Base-by-base conservation (phyloP, 768 basidiomycete species). In the Amanita pallidorosea region DNA sequence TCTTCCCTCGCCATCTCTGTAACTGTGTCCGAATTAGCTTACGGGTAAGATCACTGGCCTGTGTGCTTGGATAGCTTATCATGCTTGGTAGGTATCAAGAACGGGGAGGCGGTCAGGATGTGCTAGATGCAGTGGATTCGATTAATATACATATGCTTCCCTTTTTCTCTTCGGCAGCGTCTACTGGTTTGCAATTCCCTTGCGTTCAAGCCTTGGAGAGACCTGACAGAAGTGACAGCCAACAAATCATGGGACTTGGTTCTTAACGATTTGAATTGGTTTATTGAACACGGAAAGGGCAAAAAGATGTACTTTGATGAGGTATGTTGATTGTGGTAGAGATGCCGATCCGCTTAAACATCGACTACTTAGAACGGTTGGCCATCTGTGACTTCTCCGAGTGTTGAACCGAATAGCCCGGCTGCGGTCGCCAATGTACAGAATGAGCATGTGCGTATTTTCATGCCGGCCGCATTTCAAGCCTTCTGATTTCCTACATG, bases 261-360 rank as follows among this genome's bases (percentile, higher is more conserved):
- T 0, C 44, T 67, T 44, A 61, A 56, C 2, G 79, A 83, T 56
- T 55, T 80, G 46, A 57, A 79, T 50, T 82, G 76, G 73, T 81
- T 82, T 58, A 71, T 77, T 43, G 56, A 67, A 5, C 63, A 75
- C 47, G 79, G 76, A 8, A 61, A 73, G 13, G 77, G 75, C 4
- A 81, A 83, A 68, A 82, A 83, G 60, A 80, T 81, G 65, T 77
- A 78, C 53, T 67, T 81, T 46, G 75, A 73, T 55, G 75, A 82
- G 69, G 81, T 75, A 20, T 11, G 49, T 27, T 37, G 3, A 20
- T 33, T 15, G 22, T 33, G 34, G 18, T 47, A 20, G 35, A 31
- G 20, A 40, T 17, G 34, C 17, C 15, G 11, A 23, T 37, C 29
- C 7, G 25, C 15, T 33, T 45, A 17, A 47, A 34, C 27, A 31